Evolutionary conservation across 2,329 filamentous ascomycete genomes (phyloP), one percentile per base, ranked within the genome.

Genomic region (Colletotrichum phormii): DNA sequence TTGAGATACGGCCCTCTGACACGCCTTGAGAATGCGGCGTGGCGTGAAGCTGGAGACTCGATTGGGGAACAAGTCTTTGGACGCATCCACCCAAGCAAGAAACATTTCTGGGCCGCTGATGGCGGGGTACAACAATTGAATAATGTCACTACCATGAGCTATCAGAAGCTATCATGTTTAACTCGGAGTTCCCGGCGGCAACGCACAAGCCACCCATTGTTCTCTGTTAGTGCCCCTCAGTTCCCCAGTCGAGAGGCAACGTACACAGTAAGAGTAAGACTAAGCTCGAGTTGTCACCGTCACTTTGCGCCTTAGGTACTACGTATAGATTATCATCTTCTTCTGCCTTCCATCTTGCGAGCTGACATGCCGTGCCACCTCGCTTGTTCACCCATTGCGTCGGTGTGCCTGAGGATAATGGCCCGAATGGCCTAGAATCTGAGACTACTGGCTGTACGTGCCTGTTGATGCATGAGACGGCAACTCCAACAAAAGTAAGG

Each of bases 11-110:
- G 60, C 46, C 60, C 60, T 69, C 65, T 72, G 65, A 64, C 64
- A 72, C 59, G 53, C 18, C 65, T 46, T 26, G 60, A 60, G 66
- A 70, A 72, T 59, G 66, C 66, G 33, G 70, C 70, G 66, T 70
- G 70, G 66, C 70, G 60, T 59, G 53, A 64, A 55, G 60, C 54
- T 37, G 35, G 60, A 51, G 33, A 64, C 60, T 54, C 60, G 29
- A 72, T 72, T 72, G 70, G 70, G 60, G 69, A 62, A 22, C 26
- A 60, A 33, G 24, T 70, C 35, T 72, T 46, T 60, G 31, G 49
- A 64, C 7, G 70, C 54, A 24, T 22, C 70, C 66, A 72, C 42
- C 42, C 42, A 49, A n/a, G 42, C 42, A 49, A 49, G 42, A 49
- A 49, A 49, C 65, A 60, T 67, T 68, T 57, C 58, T 57, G 53